Base-by-base conservation (phyloP, 371 early-diverging fungal genomes). In the Saksenaea vasiformis region DNA sequence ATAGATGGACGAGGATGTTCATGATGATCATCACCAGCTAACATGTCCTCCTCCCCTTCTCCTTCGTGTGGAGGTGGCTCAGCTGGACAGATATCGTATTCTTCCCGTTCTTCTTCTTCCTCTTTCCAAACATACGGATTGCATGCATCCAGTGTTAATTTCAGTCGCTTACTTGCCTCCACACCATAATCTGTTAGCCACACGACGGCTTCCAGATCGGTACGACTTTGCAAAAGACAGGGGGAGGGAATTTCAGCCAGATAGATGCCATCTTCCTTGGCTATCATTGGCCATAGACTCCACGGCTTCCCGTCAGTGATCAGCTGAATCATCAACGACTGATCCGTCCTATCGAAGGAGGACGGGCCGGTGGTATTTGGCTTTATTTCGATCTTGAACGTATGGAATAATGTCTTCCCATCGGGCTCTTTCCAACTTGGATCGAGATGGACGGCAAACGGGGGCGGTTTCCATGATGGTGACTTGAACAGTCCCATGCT, bases 241-340 rank as follows among this genome's bases (percentile, higher is more conserved):
- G 65, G 60, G n/a, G 65, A 65, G 15, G 65, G 65, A 15, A 65
- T 55, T 26, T 58, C 60, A 2, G 56, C 65, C n/a, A 26, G 26
- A 39, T 59, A 65, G 10, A 22, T 8, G 17, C 24, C 8, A 26
- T 10, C 22, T 10, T 47, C 51, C 10, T 22, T 47, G 51, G 17
- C 5, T 10, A 10, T n/a, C 51, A 47, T 47, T 0, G 51, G 51
- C 51, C 51, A 47, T 22, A 19, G 22, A 22, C 51, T 47, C 51
- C n/a, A 22, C 22, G 22, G 51, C 11, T 22, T 47, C 9, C 22
- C 51, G 10, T 17, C 51, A n/a, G 24, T 22, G 19, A 19, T 22
- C 51, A 47, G 11, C 11, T 47, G 51, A 22, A 47, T 22, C 10
- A 47, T 22, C 3, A 47, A 22, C 2, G 51, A 19, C 51, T 47